Evolutionary conservation across 2,329 filamentous ascomycete species (phyloP), one percentile per base, ranked within the genome.

Genomic region (Stromatinia cepivora): DNA sequence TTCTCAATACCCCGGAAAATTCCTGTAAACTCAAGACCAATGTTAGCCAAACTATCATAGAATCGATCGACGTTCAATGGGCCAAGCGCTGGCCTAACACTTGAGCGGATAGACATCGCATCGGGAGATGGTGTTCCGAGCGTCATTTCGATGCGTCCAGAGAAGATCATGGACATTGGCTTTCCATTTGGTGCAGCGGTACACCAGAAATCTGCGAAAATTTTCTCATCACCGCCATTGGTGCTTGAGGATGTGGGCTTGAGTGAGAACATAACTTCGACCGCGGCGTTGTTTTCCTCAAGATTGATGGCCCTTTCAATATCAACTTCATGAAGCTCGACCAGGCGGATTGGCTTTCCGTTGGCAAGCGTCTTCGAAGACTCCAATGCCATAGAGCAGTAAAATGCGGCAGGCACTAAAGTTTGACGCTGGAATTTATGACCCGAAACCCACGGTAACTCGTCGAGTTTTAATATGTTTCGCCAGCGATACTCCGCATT

Each of bases 311-410:
- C 69, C 31, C 50, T 59, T 4, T 45, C 45, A 53, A 75, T 74
- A 6, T 50, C 48, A 15, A 75, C 42, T 53, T 75, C 67, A 45
- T 56, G 67, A 36, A 75, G 45, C 62, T 75, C 72, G 8, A 85
- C 75, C 57, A 63, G 54, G 4, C 48, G 45, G 31, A 70, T 71
- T 25, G 56, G 46, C 10, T 63, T 63, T 42, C 66, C 66, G 22
- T 57, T 22, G 10, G 68, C 36, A 28, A 71, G 45, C 25, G 69
- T 70, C 7, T 69, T 58, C 0, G 71, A 56, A 36, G 77, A 79
- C 70, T 81, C 78, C 10, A 73, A 70, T 15, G 75, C 77, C 75
- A 79, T 77, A 1, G 72, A 58, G 6, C 79, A 64, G 54, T 78
- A 78, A 7, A 73, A 77, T 4, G 77, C 76, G 2, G 64, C 74